A percentile compares a stretch with the other conserved stretches of the same genome.
Conservation (phyloP, 176 grass and related monocot species). For the Musa schizocarpa region DNA sequence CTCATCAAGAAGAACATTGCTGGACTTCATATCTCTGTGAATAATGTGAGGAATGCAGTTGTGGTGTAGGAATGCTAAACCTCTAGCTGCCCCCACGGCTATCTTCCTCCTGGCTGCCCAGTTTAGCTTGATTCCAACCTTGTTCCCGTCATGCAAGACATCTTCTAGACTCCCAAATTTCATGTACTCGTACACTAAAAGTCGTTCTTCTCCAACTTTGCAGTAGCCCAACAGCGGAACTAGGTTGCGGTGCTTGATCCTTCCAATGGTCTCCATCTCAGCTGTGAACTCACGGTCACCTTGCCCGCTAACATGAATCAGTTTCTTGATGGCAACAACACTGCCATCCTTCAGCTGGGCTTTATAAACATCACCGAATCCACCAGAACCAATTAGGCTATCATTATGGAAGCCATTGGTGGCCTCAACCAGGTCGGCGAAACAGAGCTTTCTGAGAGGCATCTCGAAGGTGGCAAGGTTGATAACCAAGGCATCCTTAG, state of each 20-base stretch:
- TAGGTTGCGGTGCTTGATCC: constrained; percentile 27
- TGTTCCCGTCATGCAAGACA: constrained; percentile 20
- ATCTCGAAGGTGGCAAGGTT: constrained; percentile 15
- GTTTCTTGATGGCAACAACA: constrained; percentile 26
- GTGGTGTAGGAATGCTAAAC: constrained; percentile 26
- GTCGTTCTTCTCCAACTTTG: constrained; percentile 21
- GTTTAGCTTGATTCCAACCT: constrained; percentile 20
- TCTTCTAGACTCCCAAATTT: constrained; percentile 26
- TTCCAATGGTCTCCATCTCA: constrained; percentile 31
- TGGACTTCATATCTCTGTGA: constrained; percentile 30
- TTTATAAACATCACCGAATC: constrained; percentile 24
- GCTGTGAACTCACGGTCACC: constrained; percentile 24
- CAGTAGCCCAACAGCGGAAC: constrained; percentile 27
- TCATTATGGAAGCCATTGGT: constrained; percentile 22
- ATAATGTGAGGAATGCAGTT: constrained; percentile 25
- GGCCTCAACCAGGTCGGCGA: constrained; percentile 17
- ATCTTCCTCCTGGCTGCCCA: constrained; percentile 24
- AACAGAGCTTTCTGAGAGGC: constrained; percentile 18
- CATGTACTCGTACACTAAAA: constrained; percentile 27
- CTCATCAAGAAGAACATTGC: constrained; percentile 29
- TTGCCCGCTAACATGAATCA: constrained; percentile 25
- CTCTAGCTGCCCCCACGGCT: constrained; percentile 18
- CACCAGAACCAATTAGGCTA: constrained; percentile 20
- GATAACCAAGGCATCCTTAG: constrained; percentile 12
- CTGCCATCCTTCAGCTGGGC: constrained; percentile 24